Base-by-base conservation (phyloP, 306 rosid species). In the Geum urbanum region DNA sequence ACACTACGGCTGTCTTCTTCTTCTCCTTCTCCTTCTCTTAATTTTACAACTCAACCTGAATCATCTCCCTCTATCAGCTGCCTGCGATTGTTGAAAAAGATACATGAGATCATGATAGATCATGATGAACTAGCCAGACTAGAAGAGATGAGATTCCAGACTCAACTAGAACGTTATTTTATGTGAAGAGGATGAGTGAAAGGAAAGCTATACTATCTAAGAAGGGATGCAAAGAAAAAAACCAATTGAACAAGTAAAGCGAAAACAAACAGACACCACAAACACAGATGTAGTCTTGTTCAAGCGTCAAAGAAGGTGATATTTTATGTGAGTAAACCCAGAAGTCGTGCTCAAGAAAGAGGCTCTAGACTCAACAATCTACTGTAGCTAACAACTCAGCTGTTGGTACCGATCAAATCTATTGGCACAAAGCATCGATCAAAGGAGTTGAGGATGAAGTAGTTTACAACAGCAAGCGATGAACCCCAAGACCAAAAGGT, bases 321-420 rank as follows among this genome's bases (percentile, higher is more conserved):
- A 84, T 84, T 84, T 84, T 80, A 84, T 81, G 85, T 60, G 73
- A 71, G 35, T 20, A 75, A 77, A 70, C 71, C 76, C 80, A 72
- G 41, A 73, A 76, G 39, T 9, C 44, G 48, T 2, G 67, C 66
- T 68, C 61, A 22, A 74, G 74, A 74, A 63, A 61, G 48, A 68
- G 20, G 71, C 67, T 44, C 65, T n/a, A 66, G 50, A 77, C 50
- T 69, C 63, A 56, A 40, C 59, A 64, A 81, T 47, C 79, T 20
- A 18, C 52, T 9, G 37, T 32, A 27, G 13, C 13, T 62, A 22
- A 63, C 45, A 13, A 10, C 57, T 19, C 15, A 22, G n/a, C 15
- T 19, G 8, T 1, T 41, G 18, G 51, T 69, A 55, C 32, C 65
- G 51, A 66, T 56, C 50, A 14, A 24, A 69, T 53, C 63, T 32